A percentile compares a stretch with the other conserved stretches of the same genome.
These are phyloP conservation scores for Epichloe baconii DNA, from an alignment of 2,329 filamentous ascomycete species.

Conservation along the genomic window DNA sequence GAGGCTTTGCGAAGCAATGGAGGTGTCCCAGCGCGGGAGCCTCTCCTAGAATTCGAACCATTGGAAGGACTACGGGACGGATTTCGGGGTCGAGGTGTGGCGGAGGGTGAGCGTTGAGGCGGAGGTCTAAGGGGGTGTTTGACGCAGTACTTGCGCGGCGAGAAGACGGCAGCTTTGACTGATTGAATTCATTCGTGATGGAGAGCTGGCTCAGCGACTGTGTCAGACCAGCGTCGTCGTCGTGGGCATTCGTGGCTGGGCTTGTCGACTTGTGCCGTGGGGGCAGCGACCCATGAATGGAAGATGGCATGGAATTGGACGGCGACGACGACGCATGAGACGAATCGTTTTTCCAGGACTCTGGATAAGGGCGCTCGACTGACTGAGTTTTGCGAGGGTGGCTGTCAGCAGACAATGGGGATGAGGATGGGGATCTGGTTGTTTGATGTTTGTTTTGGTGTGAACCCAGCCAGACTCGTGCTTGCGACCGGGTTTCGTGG, in stretches of 20 bases:
- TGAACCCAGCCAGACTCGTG: too few species aligned
- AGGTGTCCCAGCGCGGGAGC: slow-evolving; percentile 35
- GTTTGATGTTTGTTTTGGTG: too few species aligned
- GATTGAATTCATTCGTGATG: slow-evolving; percentile 20
- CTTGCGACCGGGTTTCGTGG: too few species aligned
- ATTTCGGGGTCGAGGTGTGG: slow-evolving; percentile 23
- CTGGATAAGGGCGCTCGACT: not conserved
- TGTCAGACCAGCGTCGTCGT: slow-evolving; percentile 21
- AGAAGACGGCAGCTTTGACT: slow-evolving; percentile 12
- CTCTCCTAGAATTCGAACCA: slow-evolving; percentile 30
- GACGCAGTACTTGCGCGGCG: slow-evolving; percentile 12
- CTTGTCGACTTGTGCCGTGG: slow-evolving; percentile 1
- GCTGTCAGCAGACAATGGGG: too few species aligned
- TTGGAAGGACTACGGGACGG: slow-evolving; percentile 30
- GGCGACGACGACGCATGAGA: slow-evolving; percentile 4
- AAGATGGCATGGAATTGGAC: slow-evolving; percentile 2
- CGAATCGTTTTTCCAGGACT: not conserved
- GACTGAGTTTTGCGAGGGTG: too few species aligned
- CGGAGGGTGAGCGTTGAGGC: slow-evolving; percentile 24
- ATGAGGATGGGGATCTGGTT: too few species aligned
- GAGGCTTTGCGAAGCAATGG: slow-evolving; percentile 43
- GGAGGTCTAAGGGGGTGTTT: slow-evolving; percentile 24
- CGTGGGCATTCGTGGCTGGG: not conserved
- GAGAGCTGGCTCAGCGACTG: slow-evolving; percentile 33
- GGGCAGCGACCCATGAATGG: not conserved